Evolutionary conservation across 148 eudicot species (phyloP), one percentile per base, ranked within the genome.

Genomic region (Chenopodium formosanum): DNA sequence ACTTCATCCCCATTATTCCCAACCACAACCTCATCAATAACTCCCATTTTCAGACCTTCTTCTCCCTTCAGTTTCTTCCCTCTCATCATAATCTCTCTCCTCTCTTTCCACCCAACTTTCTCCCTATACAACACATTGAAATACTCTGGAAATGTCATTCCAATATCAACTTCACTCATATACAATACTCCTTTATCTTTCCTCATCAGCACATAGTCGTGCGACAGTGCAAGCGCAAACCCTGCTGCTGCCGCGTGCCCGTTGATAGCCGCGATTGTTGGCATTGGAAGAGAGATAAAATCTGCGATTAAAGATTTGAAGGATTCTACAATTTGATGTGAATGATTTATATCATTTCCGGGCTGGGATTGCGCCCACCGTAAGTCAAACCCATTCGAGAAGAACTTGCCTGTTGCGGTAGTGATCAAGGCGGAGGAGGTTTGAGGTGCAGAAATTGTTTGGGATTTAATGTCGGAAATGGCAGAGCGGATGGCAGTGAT

Each of bases 181-280:
- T 85, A 85, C 63, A 85, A 13, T 10, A 85, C 82, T 1, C 87
- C 87, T 11, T 48, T 68, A 32, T 85, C 87, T 63, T 73, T 80
- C 22, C 87, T 76, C 87, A 85, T 85, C 7, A 82, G 4, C 22
- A 82, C 29, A 31, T 85, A 74, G 40, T 85, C 87, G 14, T 85
- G 87, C 7, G 84, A 46, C 5, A 85, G 25, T 16, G 84, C 84
- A 4, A 85, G 74, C 0, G 50, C 73, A 34, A 85, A 85, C 11
- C 87, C 87, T 40, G 87, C 87, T 25, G 87, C 87, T 8, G 87
- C 82, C 7, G 87, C 87, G 76, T 85, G 87, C 3, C 87, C 87
- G 8, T 78, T 16, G 32, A 85, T 65, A 1, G 84, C 84, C 7
- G 84, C 84, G 29, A 85, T 82, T 0, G 87, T 85, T 25, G 87